phyloP scores from a whole-genome alignment of 306 rosid genomes.

The Cajanus cajan region DNA sequence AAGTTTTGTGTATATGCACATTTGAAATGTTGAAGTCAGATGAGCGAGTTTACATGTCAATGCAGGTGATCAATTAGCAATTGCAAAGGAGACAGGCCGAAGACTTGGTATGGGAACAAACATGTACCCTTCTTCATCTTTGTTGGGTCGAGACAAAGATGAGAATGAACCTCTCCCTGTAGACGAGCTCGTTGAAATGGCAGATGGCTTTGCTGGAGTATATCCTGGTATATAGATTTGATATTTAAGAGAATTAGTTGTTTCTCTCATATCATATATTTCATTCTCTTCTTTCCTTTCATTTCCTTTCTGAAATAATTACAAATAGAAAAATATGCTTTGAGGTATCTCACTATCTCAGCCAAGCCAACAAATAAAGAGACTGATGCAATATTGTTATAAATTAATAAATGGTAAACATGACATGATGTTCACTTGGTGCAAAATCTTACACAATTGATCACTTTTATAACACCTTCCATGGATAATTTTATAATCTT shows the following conservation, averaged over 20 bases:
- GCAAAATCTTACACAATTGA: neutral
- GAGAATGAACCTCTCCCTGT: conserved; percentile 76
- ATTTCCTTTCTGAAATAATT: conserved; percentile 9
- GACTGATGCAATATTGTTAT: conserved; percentile 2
- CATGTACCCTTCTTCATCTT: conserved; percentile 89
- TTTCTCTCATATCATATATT: conserved; percentile 15
- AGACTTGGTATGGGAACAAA: conserved; percentile 96
- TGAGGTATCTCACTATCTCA: neutral
- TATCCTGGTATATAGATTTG: conserved; percentile 62
- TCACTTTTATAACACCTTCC: neutral
- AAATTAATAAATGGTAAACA: neutral
- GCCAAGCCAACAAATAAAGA: neutral
- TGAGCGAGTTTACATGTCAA: conserved; percentile 25
- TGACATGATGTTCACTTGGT: neutral
- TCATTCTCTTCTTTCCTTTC: neutral
- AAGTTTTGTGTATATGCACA: neutral
- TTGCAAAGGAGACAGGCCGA: conserved; percentile 88
- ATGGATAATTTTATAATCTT: too few species aligned
- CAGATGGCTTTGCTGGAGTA: conserved; percentile 93
- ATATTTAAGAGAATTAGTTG: conserved; percentile 1
- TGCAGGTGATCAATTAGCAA: conserved; percentile 82
- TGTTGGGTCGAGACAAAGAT: conserved; percentile 60
- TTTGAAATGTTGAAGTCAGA: conserved; percentile 7
- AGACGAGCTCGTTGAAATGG: conserved; percentile 80
- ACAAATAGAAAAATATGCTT: neutral